Percentiles rank a stretch among this genome's conserved stretches.
phyloP scores from a whole-genome alignment of 495 filamentous ascomycete species.

The Aspergillus affinis region DNA sequence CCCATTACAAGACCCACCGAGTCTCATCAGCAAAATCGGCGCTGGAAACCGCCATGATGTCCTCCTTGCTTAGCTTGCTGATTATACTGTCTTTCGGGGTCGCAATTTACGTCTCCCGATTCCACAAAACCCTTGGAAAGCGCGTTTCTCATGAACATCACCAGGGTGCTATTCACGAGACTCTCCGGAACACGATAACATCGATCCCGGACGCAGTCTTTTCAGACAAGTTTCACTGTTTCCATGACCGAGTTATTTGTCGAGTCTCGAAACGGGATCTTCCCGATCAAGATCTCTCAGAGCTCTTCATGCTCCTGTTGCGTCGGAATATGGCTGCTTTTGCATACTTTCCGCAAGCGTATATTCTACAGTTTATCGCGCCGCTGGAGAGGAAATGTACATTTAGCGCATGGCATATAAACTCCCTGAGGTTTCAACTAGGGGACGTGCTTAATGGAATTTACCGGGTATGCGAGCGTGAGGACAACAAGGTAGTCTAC shows the following conservation, averaged over 20 bases:
- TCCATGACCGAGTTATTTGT: constrained; percentile 29
- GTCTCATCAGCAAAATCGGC: not conserved
- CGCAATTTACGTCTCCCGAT: constrained; percentile 22
- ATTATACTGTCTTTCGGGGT: constrained; percentile 3
- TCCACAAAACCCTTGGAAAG: constrained; percentile 25
- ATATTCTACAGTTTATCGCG: constrained; percentile 22
- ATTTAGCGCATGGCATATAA: constrained; percentile 29
- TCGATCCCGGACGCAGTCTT: constrained; percentile 26
- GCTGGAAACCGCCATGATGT: too few species aligned
- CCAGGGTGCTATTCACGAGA: constrained; percentile 14
- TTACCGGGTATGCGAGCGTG: constrained; percentile 30
- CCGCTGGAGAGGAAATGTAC: constrained; percentile 10
- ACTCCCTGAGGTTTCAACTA: constrained; percentile 24
- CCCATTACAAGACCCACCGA: not conserved
- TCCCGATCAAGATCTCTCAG: constrained; percentile 11
- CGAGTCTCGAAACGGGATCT: constrained; percentile 23
- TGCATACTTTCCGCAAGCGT: constrained; percentile 31
- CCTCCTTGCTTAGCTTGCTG: not conserved
- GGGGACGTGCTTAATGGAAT: constrained; percentile 37
- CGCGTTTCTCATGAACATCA: constrained; percentile 25
- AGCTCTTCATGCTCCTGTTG: constrained; percentile 30
- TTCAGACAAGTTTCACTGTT: constrained; percentile 20
- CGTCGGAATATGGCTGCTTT: constrained; percentile 40
- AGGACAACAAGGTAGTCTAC: constrained; percentile 33
- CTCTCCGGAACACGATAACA: constrained; percentile 17